Evolutionary conservation across 1,284 basidiomycete genomes (phyloP), one percentile per base, ranked within the genome.

Genomic region (Ustilago vetiveriae): DNA sequence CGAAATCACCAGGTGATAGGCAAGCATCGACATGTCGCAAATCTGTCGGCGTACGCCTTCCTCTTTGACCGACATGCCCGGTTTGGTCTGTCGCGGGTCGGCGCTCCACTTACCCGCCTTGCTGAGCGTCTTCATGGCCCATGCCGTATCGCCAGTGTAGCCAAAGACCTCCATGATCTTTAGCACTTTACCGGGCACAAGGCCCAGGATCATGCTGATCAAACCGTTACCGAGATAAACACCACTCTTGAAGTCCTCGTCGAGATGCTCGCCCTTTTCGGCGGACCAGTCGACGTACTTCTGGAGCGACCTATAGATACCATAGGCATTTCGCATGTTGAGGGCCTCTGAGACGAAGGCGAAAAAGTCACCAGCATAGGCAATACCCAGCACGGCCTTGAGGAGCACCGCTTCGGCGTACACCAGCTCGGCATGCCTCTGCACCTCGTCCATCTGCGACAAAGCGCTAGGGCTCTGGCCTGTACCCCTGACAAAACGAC

Each of bases 81-180:
- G 80, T 41, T 71, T 40, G 24, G 30, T 35, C 43, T 62, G 48
- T 14, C 47, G 44, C 4, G 75, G 48, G 35, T 68, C 55, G 5
- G 32, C 13, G 27, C 46, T 65, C 80, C 80, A 82, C 23, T 55
- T 59, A 26, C 78, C 78, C 22, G 80, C 67, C 26, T 63, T 58
- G 42, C 59, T 47, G 21, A 82, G 71, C 27, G 74, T 78, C 57
- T 72, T 57, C 42, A 82, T 60, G 4, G 71, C 80, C 46, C 63
- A 70, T 14, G 58, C 43, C 2, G 68, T 73, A 33, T 80, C 75
- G 42, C 80, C 80, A 3, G 72, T 75, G 58, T 82, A 82, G 13
- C 80, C 80, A 51, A 82, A 79, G 40, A 80, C 69, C 47, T 80
- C 78, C 80, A 82, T 82, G 54, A 82, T 75, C 65, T 79, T 80